phyloP scores from a whole-genome alignment of 2,329 filamentous ascomycete genomes.

The Acephala macrosclerotiorum region DNA sequence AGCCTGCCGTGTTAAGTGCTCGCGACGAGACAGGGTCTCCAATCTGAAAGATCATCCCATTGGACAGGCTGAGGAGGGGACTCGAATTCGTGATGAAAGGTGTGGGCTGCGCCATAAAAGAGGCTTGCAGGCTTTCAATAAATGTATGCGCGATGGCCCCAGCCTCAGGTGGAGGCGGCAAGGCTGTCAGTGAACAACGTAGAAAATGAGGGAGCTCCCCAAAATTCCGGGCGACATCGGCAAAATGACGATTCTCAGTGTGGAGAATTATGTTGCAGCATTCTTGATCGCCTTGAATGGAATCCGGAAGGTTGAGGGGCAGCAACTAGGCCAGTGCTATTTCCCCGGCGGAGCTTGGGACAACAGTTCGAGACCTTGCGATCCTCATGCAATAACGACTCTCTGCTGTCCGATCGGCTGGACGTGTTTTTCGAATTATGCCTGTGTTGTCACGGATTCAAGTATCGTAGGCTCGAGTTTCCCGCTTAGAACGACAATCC shows the following conservation, averaged over 20 bases:
- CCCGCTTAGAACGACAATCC: conserved; percentile 11
- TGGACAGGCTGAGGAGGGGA: background rate
- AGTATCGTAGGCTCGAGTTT: background rate
- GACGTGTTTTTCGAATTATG: conserved; percentile 17
- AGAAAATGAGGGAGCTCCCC: background rate
- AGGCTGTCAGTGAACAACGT: background rate
- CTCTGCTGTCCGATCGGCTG: conserved; percentile 16
- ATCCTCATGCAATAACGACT: conserved; percentile 11
- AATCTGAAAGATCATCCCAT: background rate
- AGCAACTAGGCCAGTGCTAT: conserved; percentile 10
- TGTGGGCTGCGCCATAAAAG: background rate
- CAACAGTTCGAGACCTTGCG: background rate
- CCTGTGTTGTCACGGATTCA: conserved; percentile 16
- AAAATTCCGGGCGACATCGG: background rate
- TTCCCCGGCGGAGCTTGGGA: conserved; percentile 3
- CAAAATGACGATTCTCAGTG: background rate
- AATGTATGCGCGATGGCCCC: background rate
- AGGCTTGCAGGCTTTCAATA: conserved; percentile 7
- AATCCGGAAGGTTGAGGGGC: background rate
- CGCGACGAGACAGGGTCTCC: background rate
- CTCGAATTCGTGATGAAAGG: background rate
- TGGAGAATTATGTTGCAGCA: background rate
- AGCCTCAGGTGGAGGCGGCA: background rate
- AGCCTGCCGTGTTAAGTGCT: background rate
- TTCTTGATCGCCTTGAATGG: background rate